Conservation (phyloP, 805 yeast species). For the Wickerhamiella occidentalis region DNA sequence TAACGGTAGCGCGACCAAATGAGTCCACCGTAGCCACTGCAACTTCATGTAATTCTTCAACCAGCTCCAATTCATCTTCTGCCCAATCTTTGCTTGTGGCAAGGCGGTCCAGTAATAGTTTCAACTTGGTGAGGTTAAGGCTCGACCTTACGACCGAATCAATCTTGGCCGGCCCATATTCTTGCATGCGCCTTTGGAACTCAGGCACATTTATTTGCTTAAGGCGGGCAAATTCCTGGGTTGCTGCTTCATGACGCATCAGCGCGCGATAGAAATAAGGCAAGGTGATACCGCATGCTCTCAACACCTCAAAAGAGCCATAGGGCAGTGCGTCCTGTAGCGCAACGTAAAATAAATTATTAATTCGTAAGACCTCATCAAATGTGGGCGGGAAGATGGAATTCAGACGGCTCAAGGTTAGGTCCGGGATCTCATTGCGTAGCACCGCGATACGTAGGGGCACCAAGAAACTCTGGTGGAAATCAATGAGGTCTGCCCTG, state of each 20-base stretch:
- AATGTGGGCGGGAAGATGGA: slow-evolving; percentile 86
- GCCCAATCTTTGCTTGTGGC: slow-evolving; percentile 39
- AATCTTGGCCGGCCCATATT: slow-evolving; percentile 38
- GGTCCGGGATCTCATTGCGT: slow-evolving; percentile 37
- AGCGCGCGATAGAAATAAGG: slow-evolving; percentile 90
- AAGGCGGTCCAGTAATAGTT: slow-evolving; percentile 54
- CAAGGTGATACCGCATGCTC: slow-evolving; percentile 67
- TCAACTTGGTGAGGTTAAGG: slow-evolving; percentile 57
- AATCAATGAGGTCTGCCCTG: slow-evolving; percentile 57
- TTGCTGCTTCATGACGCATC: slow-evolving; percentile 88
- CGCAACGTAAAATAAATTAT: slow-evolving; percentile 71
- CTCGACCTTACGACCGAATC: slow-evolving; percentile 57
- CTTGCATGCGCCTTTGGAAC: slow-evolving; percentile 27
- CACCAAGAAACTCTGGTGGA: slow-evolving; percentile 65
- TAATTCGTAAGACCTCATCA: slow-evolving; percentile 83
- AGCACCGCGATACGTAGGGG: slow-evolving; percentile 64
- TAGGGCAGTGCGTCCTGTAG: slow-evolving; percentile 50
- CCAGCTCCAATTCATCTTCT: slow-evolving; percentile 22
- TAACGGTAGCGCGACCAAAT: slow-evolving; percentile 41
- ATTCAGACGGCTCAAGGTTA: slow-evolving; percentile 57
- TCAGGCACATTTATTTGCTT: slow-evolving; percentile 34
- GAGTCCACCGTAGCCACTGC: slow-evolving; percentile 63
- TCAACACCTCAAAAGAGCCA: slow-evolving; percentile 66
- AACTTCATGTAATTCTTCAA: slow-evolving; percentile 37
- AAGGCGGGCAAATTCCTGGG: slow-evolving; percentile 45